Evolutionary conservation across 169 alveolate species (phyloP).

Genomic region (Cryptosporidium canis): DNA sequence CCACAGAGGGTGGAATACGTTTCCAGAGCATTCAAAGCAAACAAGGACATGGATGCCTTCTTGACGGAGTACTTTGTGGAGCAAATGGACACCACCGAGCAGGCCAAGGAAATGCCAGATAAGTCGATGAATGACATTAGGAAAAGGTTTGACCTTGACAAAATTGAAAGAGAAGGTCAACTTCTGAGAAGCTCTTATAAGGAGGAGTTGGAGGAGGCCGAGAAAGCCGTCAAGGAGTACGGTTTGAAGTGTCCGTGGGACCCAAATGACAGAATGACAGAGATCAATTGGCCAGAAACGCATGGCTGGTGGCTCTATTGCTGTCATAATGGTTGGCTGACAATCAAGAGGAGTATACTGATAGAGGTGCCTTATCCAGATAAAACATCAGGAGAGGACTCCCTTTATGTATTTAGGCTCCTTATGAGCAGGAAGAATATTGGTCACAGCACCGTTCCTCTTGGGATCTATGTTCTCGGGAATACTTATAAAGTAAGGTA

Average conservation of each 20-base stretch:
- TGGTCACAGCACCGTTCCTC: conserved; percentile 48
- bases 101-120: conserved; percentile 44
- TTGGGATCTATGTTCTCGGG: conserved; percentile 62
- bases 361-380: conserved; percentile 67
- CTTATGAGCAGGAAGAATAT: conserved; percentile 62
- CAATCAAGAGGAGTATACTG: conserved; percentile 7
- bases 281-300: conserved; percentile 66
- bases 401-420: conserved; percentile 58
- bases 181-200: conserved; percentile 25
- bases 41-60: conserved; percentile 58
- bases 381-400: conserved; percentile 38
- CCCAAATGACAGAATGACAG: conserved; percentile 33
- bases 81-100: conserved; percentile 43
- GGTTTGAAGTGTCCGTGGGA: conserved; percentile 61
- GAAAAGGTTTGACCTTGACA: conserved; percentile 15
- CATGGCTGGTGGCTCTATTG: conserved; percentile 72
- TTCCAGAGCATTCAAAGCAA: conserved; percentile 48
- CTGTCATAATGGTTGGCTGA: conserved; percentile 70
- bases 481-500: conserved; percentile 44
- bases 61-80: conserved; percentile 48
- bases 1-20: conserved; percentile 64
- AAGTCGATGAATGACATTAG: conserved; percentile 22
- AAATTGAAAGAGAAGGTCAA: conserved; percentile 8
- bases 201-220: conserved; percentile 35
- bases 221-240: conserved; percentile 28